Conservation (phyloP, 139 green algal genomes). For the Zygnema cylindricum region DNA sequence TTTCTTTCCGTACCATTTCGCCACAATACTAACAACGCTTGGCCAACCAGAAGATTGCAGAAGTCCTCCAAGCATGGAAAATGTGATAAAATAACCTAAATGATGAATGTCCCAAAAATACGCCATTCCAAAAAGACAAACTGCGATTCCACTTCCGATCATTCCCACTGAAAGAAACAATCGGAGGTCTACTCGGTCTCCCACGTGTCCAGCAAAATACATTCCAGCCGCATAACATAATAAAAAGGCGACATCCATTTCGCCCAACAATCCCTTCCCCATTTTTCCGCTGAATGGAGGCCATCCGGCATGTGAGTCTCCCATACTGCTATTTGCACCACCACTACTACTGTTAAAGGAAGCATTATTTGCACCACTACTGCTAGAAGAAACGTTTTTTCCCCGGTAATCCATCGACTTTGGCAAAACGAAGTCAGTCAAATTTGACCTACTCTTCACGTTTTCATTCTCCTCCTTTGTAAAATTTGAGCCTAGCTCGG, state of each 20-base stretch:
- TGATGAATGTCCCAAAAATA: conserved; percentile 88
- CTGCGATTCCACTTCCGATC: conserved; percentile 80
- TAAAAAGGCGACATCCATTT: conserved; percentile 92
- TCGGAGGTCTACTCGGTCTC: conserved; percentile 84
- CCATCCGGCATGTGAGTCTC: conserved; percentile 77
- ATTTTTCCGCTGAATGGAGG: conserved; percentile 82
- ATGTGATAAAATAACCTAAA: conserved; percentile 80
- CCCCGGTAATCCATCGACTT: too few relatives aligned
- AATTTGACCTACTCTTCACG: background rate
- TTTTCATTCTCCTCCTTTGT: conserved; percentile 31
- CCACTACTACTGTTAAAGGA: background rate
- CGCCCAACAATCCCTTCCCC: conserved; percentile 80
- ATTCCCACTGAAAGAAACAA: conserved; percentile 89
- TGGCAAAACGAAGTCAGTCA: too few relatives aligned
- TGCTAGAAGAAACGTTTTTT: background rate
- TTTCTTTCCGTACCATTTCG: conserved; percentile 94
- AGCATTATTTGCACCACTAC: background rate
- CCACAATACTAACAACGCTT: conserved; percentile 88
- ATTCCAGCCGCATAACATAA: conserved; percentile 88
- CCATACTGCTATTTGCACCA: background rate
- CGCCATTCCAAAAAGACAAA: conserved; percentile 81
- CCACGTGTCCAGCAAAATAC: conserved; percentile 91
- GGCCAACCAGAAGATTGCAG: conserved; percentile 94
- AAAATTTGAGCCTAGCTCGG: too few relatives aligned
- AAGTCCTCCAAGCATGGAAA: conserved; percentile 79